phyloP scores from a whole-genome alignment of 1,139 yeast species.

The Candida dubliniensis region DNA sequence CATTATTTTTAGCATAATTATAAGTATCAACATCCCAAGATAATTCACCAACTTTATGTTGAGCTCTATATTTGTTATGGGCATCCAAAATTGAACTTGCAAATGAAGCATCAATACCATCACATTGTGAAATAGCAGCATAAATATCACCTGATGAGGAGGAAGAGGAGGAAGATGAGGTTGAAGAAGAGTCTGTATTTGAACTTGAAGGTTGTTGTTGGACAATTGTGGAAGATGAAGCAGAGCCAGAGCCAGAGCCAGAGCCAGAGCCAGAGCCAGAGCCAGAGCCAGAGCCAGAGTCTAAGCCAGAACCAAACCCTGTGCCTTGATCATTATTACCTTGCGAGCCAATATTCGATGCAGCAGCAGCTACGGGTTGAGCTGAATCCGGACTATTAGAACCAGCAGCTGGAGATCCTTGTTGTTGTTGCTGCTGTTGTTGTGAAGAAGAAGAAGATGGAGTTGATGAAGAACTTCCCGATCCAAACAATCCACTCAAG shows the following conservation, averaged over 20 bases:
- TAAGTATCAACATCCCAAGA: constrained; percentile 67
- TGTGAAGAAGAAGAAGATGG: constrained; percentile 7
- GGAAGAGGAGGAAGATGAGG: constrained; percentile 16
- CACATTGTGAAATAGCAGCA: constrained; percentile 25
- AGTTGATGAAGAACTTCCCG: constrained; percentile 1
- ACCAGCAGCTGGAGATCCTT: constrained; percentile 2
- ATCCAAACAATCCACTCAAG: not conserved
- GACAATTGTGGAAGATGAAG: constrained; percentile 2
- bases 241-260: constrained; percentile 3
- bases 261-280: not conserved
- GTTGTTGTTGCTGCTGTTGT: not conserved
- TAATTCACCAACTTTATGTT: constrained; percentile 57
- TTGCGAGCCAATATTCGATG: constrained; percentile 4
- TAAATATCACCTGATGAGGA: constrained; percentile 18
- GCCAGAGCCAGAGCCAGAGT: not conserved
- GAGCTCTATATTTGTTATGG: constrained; percentile 58
- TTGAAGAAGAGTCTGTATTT: constrained; percentile 4
- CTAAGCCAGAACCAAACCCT: not conserved
- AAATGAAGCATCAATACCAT: constrained; percentile 28
- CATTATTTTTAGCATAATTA: constrained; percentile 67
- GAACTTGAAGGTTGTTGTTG: constrained; percentile 12
- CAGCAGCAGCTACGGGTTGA: constrained; percentile 5
- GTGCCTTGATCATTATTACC: not conserved
- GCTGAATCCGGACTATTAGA: constrained; percentile 3
- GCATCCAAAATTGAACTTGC: constrained; percentile 39